Conservation (phyloP, 805 yeast genomes). For the Kluyveromyces dobzhanskii region DNA sequence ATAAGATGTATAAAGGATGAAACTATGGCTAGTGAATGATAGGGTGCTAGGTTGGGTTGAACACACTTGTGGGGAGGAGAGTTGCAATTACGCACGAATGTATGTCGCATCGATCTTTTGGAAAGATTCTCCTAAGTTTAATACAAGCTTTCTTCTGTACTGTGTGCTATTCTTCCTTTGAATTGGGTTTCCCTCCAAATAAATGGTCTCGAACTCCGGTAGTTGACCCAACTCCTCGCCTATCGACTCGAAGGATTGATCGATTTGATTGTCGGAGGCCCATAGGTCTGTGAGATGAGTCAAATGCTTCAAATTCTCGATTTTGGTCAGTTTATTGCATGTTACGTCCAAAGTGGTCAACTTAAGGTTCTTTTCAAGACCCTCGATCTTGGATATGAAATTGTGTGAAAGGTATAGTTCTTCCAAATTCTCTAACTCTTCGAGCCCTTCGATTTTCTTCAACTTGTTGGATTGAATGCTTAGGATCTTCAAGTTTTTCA, state of each 20-base stretch:
- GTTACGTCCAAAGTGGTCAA: slow-evolving; percentile 75
- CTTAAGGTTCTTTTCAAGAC: slow-evolving; percentile 60
- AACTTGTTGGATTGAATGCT: slow-evolving; percentile 85
- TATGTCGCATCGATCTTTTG: slow-evolving; percentile 89
- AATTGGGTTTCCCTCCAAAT: slow-evolving; percentile 88
- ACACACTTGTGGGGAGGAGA: too few species aligned
- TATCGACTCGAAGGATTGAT: slow-evolving; percentile 56
- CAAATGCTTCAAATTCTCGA: slow-evolving; percentile 61
- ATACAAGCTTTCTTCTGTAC: slow-evolving; percentile 73
- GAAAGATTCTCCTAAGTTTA: slow-evolving; percentile 55
- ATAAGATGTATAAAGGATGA: too few species aligned
- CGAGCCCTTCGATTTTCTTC: slow-evolving; percentile 73
- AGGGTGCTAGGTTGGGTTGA: too few species aligned
- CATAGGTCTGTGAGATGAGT: slow-evolving; percentile 79
- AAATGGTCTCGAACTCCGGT: slow-evolving; percentile 72
- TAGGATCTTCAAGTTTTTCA: slow-evolving; percentile 59
- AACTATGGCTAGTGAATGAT: too few species aligned
- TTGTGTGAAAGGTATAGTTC: slow-evolving; percentile 87
- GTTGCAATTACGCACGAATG: slow-evolving; percentile 29
- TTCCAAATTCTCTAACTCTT: slow-evolving; percentile 59
- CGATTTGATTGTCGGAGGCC: slow-evolving; percentile 75
- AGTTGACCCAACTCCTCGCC: slow-evolving; percentile 55
- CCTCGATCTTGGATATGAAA: slow-evolving; percentile 65
- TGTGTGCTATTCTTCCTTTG: slow-evolving; percentile 67
- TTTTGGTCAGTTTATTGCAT: slow-evolving; percentile 52